A percentile compares a stretch with the other conserved stretches of the same genome.
phyloP scores from a whole-genome alignment of 2,329 filamentous ascomycete species.

The Fusarium chaquense region DNA sequence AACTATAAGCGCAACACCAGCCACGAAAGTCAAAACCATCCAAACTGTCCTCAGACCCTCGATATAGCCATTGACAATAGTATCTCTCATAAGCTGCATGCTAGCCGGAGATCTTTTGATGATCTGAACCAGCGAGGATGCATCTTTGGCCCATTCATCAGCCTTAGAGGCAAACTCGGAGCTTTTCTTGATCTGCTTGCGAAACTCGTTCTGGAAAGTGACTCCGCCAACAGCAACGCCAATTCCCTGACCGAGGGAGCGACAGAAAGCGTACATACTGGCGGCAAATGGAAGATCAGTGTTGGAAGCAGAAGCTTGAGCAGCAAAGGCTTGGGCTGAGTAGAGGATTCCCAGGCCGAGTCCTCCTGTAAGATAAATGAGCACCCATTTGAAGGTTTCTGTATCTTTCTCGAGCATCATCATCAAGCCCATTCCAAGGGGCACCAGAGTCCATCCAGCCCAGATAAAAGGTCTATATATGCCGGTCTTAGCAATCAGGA shows the following conservation, averaged over 20 bases:
- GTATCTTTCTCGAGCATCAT: constrained; percentile 63
- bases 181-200: constrained; percentile 61
- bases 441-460: constrained; percentile 70
- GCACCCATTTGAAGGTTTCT: constrained; percentile 67
- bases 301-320: constrained; percentile 64
- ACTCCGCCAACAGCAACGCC: constrained; percentile 76
- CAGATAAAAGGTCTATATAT: constrained; percentile 72
- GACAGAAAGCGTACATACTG: constrained; percentile 72
- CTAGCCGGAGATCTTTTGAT: constrained; percentile 56
- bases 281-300: constrained; percentile 63
- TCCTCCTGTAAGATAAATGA: constrained; percentile 70
- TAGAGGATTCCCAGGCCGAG: constrained; percentile 74
- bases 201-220: constrained; percentile 76
- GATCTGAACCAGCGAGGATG: constrained; percentile 67
- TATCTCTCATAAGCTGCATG: constrained; percentile 36
- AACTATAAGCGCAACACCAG: constrained; percentile 39
- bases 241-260: constrained; percentile 72
- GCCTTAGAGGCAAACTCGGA: constrained; percentile 58
- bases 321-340: constrained; percentile 69
- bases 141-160: constrained; percentile 66
- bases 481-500: constrained; percentile 67
- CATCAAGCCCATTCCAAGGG: constrained; percentile 69
- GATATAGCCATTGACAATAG: constrained; percentile 51
- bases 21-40: constrained; percentile 49
- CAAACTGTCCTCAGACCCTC: constrained; percentile 52